These are phyloP conservation scores for Talaromyces verruculosus DNA, from an alignment of 2,329 filamentous ascomycete genomes.

Conservation along the genomic window DNA sequence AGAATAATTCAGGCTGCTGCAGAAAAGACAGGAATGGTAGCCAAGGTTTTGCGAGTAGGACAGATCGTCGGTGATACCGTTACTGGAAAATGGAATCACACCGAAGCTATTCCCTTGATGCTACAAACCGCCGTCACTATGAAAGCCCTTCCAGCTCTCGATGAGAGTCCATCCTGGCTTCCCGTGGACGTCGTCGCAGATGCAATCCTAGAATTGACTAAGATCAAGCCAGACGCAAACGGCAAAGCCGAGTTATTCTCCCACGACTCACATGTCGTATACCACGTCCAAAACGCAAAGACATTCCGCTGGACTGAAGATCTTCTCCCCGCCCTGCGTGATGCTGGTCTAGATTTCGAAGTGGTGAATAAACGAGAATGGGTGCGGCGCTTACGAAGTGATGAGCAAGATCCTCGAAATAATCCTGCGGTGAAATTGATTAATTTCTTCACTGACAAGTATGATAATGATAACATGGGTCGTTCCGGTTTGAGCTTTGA, in stretches of 20 bases:
- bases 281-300: background rate
- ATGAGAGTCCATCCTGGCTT: constrained; percentile 7
- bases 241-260: background rate
- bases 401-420: background rate
- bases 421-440: background rate
- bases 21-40: background rate
- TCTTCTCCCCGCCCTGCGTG: background rate
- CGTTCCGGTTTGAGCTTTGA: background rate
- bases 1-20: background rate
- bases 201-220: background rate
- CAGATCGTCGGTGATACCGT: background rate
- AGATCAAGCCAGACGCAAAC: background rate
- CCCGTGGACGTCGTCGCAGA: background rate
- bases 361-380: background rate
- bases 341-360: background rate
- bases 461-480: background rate
- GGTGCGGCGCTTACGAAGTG: background rate
- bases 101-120: constrained; percentile 6
- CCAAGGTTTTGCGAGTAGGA: background rate
- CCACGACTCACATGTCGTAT: background rate
- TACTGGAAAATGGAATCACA: background rate
- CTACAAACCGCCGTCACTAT: constrained; percentile 7
- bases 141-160: background rate
- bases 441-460: background rate
- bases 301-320: background rate